A percentile compares a stretch with the other conserved stretches of the same genome.
Conservation (phyloP, 345 rosid genomes). For the Isatis tinctoria region DNA sequence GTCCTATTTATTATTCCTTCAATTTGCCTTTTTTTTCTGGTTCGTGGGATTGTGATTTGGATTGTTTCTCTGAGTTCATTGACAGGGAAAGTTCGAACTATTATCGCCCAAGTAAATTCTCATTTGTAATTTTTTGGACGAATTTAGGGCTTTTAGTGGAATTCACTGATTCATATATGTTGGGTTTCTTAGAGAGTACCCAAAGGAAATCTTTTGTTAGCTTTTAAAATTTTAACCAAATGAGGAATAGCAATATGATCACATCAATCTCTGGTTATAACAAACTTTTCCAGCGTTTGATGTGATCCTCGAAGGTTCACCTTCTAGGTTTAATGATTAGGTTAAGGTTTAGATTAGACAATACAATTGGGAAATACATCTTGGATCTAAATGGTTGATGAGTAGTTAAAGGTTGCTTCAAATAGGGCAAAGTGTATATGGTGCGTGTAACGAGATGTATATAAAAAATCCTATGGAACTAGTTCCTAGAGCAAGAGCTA, state of each 20-base stretch:
- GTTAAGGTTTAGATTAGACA: neutral
- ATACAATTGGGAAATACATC: neutral
- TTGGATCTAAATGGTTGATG: neutral
- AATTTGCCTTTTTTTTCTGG: neutral
- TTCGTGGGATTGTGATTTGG: neutral
- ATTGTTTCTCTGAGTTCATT: constrained; percentile 3
- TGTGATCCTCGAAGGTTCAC: neutral
- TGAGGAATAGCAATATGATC: neutral
- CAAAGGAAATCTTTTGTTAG: neutral
- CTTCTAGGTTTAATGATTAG: neutral
- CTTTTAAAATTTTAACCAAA: neutral
- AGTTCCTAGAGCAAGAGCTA: neutral
- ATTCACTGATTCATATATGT: neutral
- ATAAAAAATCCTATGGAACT: neutral
- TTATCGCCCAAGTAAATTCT: neutral
- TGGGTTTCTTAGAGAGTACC: neutral
- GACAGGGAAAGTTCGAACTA: neutral
- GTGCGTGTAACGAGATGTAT: neutral
- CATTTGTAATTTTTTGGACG: neutral
- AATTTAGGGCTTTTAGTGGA: neutral
- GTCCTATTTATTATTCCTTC: neutral
- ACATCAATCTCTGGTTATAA: neutral
- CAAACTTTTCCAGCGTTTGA: neutral
- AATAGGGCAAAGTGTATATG: neutral
- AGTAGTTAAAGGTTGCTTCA: neutral